A percentile compares a stretch with the other conserved stretches of the same genome.
These are phyloP conservation scores for Cinnamomum chago DNA, from an alignment of 164 flowering plant species.

Conservation along the genomic window DNA sequence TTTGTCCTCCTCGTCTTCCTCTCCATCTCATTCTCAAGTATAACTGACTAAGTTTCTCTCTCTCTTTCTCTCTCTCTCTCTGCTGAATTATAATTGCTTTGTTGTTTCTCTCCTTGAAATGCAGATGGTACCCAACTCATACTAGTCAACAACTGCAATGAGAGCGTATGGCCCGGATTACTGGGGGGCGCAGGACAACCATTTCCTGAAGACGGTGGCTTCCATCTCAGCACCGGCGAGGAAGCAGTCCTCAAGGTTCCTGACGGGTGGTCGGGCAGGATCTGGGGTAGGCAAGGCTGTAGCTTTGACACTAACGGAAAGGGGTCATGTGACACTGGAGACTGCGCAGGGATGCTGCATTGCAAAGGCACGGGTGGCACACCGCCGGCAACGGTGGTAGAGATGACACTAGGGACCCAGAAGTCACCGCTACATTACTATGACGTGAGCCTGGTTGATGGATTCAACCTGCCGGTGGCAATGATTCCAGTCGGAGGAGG, in stretches of 20 bases:
- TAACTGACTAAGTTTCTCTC: background rate
- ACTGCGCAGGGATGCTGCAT: conserved; percentile 43
- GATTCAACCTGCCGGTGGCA: conserved; percentile 74
- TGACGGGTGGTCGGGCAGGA: conserved; percentile 52
- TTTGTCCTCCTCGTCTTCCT: conserved; percentile 20
- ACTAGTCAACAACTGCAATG: conserved; percentile 59
- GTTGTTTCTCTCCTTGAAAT: background rate
- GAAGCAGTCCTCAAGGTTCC: conserved; percentile 34
- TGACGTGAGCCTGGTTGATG: conserved; percentile 78
- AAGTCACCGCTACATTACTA: conserved; percentile 49
- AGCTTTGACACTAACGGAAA: conserved; percentile 33
- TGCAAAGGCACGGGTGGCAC: conserved; percentile 53
- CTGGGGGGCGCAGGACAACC: conserved; percentile 71
- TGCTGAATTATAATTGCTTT: too few relatives aligned
- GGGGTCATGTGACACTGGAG: conserved; percentile 50
- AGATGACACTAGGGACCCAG: conserved; percentile 58
- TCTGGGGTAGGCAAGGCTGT: conserved; percentile 64
- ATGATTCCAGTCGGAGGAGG: conserved; percentile 74
- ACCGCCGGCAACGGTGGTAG: conserved; percentile 66
- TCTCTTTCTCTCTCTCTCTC: conserved; percentile 1
- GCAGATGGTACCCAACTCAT: conserved; percentile 57
- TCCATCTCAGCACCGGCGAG: conserved; percentile 51
- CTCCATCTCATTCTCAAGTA: conserved; percentile 27
- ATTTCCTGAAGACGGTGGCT: conserved; percentile 64
- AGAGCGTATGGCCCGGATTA: conserved; percentile 67